These are phyloP conservation scores for Plenodomus lindquistii DNA, from an alignment of 2,329 filamentous ascomycete genomes.

Conservation along the genomic window DNA sequence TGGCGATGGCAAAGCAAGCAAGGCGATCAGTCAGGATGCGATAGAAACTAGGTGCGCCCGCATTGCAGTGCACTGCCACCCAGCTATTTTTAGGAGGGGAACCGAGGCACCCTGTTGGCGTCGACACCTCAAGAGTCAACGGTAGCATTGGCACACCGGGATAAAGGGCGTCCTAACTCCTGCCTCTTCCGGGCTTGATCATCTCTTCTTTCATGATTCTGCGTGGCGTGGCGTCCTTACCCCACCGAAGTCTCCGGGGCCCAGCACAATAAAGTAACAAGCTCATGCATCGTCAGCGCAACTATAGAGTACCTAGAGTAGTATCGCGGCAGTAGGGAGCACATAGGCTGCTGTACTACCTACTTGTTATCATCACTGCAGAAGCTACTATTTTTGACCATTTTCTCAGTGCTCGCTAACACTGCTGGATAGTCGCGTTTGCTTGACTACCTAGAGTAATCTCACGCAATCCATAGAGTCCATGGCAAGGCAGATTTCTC, in stretches of 20 bases:
- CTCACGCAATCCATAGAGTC: too few species aligned
- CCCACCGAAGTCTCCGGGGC: background rate
- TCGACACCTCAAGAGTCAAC: background rate
- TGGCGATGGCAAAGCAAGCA: slow-evolving; percentile 23
- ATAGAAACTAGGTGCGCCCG: slow-evolving; percentile 13
- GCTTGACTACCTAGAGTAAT: too few species aligned
- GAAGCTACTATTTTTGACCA: too few species aligned
- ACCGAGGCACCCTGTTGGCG: slow-evolving; percentile 10
- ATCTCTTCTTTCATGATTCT: background rate
- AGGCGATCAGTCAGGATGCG: slow-evolving; percentile 19
- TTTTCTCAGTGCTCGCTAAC: too few species aligned
- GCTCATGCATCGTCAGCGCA: background rate
- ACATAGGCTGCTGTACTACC: too few species aligned
- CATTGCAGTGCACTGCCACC: slow-evolving; percentile 27
- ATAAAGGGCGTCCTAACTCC: background rate
- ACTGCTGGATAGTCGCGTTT: too few species aligned
- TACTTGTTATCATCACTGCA: too few species aligned
- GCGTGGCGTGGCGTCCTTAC: background rate
- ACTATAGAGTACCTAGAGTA: too few species aligned
- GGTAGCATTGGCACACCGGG: background rate
- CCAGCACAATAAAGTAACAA: background rate
- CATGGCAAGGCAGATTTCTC: too few species aligned
- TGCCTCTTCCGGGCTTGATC: background rate
- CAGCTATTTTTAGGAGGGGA: slow-evolving; percentile 31
- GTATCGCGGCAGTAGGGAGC: too few species aligned